Percentiles rank a stretch among this genome's conserved stretches.
Evolutionary conservation across 2,329 filamentous ascomycete species (phyloP).

Genomic region (Talaromyces funiculosus): DNA sequence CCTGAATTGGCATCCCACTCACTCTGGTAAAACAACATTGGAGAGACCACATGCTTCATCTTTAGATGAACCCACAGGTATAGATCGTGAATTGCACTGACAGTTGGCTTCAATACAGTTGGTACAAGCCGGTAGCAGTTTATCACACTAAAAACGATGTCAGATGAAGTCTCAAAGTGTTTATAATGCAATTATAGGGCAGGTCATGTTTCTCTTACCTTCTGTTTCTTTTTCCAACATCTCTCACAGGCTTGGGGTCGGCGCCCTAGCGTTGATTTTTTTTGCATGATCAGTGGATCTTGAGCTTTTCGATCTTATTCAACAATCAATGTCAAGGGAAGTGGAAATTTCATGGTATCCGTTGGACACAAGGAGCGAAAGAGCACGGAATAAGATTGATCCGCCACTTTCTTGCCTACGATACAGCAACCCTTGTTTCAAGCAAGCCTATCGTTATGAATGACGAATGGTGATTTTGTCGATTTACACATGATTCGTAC

Average conservation of each 20-base stretch:
- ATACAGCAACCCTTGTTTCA: too few relatives aligned
- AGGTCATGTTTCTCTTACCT: constrained; percentile 16
- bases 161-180: neutral
- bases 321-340: too few relatives aligned
- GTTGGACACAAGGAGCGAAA: too few relatives aligned
- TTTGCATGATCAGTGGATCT: neutral
- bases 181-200: neutral
- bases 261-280: neutral
- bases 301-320: neutral
- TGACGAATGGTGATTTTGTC: too few relatives aligned
- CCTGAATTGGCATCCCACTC: neutral
- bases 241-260: constrained; percentile 25
- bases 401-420: too few relatives aligned
- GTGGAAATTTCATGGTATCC: too few relatives aligned
- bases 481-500: too few relatives aligned
- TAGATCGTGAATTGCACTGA: neutral
- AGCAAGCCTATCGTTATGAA: too few relatives aligned
- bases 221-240: constrained; percentile 30
- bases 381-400: too few relatives aligned
- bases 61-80: neutral
- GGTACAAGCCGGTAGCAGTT: neutral
- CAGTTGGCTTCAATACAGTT: neutral
- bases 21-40: neutral
- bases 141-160: constrained; percentile 18
- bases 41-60: neutral